A percentile compares a stretch with the other conserved stretches of the same genome.
Conservation (phyloP, 345 rosid genomes). For the Euphorbia lathyris region DNA sequence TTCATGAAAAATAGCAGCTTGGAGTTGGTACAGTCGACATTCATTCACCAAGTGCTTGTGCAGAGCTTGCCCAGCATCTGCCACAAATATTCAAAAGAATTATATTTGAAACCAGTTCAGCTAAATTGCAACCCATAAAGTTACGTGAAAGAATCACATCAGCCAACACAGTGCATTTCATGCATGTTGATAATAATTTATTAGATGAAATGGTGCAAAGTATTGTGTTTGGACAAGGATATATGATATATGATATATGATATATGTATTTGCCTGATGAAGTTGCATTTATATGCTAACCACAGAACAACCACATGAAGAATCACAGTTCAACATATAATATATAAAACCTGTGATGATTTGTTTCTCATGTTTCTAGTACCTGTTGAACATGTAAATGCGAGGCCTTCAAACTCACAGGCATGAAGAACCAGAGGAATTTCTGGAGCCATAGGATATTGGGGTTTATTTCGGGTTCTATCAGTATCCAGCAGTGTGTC, state of each 20-base stretch:
- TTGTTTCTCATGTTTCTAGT: slow-evolving; percentile 17
- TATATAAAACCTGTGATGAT: background rate
- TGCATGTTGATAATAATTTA: background rate
- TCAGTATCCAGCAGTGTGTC: slow-evolving; percentile 63
- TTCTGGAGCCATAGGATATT: slow-evolving; percentile 78
- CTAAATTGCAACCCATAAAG: background rate
- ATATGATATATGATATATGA: too few relatives aligned
- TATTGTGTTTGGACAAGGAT: background rate
- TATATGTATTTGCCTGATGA: background rate
- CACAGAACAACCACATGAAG: background rate
- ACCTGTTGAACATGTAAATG: slow-evolving; percentile 80
- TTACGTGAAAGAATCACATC: background rate
- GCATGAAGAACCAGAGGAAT: slow-evolving; percentile 72
- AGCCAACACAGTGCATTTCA: background rate
- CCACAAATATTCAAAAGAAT: slow-evolving; percentile 13
- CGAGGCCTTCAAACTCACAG: slow-evolving; percentile 69
- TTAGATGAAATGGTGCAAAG: background rate
- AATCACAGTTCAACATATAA: background rate
- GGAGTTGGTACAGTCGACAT: slow-evolving; percentile 50
- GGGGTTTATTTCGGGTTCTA: slow-evolving; percentile 71
- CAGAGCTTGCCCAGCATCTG: slow-evolving; percentile 62
- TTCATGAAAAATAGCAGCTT: slow-evolving; percentile 72
- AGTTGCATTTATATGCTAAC: background rate
- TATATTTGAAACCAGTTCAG: background rate
- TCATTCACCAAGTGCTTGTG: slow-evolving; percentile 61